Percentiles rank a stretch among this genome's conserved stretches.
These are phyloP conservation scores for Ganoderma multipileum DNA, from an alignment of 1,284 basidiomycete species.

Conservation along the genomic window DNA sequence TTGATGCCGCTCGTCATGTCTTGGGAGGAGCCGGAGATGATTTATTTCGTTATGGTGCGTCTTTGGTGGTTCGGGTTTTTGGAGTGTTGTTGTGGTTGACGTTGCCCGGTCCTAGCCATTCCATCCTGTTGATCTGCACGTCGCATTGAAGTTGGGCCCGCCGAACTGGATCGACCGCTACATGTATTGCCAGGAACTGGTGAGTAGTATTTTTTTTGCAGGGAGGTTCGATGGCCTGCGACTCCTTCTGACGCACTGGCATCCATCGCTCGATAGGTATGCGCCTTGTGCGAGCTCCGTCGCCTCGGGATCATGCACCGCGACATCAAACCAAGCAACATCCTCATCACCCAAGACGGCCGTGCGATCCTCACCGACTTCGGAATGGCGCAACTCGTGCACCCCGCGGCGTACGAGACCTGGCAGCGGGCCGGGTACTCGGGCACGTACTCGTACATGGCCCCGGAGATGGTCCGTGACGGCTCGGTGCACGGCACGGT, in stretches of 20 bases:
- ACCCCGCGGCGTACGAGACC: slow-evolving; percentile 29
- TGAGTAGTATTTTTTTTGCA: not conserved
- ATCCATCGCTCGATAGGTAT: slow-evolving; percentile 20
- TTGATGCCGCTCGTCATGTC: slow-evolving; percentile 10
- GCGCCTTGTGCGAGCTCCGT: slow-evolving; percentile 29
- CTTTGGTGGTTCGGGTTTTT: not conserved
- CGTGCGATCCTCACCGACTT: slow-evolving; percentile 34
- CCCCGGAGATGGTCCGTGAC: slow-evolving; percentile 22
- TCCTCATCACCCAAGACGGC: slow-evolving; percentile 32
- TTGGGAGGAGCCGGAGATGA: slow-evolving; percentile 15
- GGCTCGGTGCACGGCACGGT: slow-evolving; percentile 19
- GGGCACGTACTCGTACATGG: slow-evolving; percentile 12
- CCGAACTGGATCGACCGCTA: slow-evolving; percentile 6
- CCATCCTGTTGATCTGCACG: slow-evolving; percentile 2
- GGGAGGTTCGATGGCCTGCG: not conserved
- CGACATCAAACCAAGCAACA: slow-evolving; percentile 38
- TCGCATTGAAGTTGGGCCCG: not conserved
- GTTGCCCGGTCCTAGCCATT: not conserved
- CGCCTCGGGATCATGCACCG: slow-evolving; percentile 28
- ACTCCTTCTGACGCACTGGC: not conserved
- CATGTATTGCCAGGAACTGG: slow-evolving; percentile 12
- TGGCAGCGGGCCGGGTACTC: not conserved
- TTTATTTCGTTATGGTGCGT: slow-evolving; percentile 17
- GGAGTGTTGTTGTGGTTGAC: too few relatives aligned
- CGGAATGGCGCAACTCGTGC: slow-evolving; percentile 40